Evolutionary conservation across 164 flowering plant genomes (phyloP).

Genomic region (Tetrastigma voinierianum): DNA sequence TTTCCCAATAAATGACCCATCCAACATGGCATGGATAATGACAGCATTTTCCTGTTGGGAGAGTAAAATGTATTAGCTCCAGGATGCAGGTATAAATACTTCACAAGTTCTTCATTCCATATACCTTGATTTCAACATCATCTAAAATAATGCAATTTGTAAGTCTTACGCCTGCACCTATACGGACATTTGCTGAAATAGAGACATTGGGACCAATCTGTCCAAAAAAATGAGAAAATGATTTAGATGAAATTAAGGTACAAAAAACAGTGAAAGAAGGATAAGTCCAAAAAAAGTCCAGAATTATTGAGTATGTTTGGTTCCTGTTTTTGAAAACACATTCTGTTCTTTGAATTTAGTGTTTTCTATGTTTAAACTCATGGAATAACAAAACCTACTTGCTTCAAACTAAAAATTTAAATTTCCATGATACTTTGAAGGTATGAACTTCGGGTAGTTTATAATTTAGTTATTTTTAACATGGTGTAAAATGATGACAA

Average conservation of each 20-base stretch:
- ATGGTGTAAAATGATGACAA: not conserved
- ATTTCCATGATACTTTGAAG: not conserved
- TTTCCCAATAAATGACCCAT: constrained; percentile 92
- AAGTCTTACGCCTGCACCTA: constrained; percentile 92
- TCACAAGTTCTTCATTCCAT: constrained; percentile 8
- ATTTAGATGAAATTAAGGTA: not conserved
- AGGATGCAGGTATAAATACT: not conserved
- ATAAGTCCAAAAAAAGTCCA: too few relatives aligned
- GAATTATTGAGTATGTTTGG: too few relatives aligned
- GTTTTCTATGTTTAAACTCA: too few relatives aligned
- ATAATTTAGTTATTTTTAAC: not conserved
- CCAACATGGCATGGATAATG: constrained; percentile 87
- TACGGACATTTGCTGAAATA: constrained; percentile 93
- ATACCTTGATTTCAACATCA: constrained; percentile 93
- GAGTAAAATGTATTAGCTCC: constrained; percentile 8
- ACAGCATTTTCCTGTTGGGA: constrained; percentile 87
- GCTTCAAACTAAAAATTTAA: not conserved
- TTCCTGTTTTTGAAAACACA: too few relatives aligned
- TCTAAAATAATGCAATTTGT: constrained; percentile 88
- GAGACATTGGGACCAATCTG: constrained; percentile 99
- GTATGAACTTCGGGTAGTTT: not conserved
- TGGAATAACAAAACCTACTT: not conserved
- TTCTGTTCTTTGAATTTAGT: too few relatives aligned
- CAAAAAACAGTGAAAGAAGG: not conserved
- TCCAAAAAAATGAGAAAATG: constrained; percentile 6